Base-by-base conservation (phyloP, 257 asterid genomes). In the Handroanthus guayacan region DNA sequence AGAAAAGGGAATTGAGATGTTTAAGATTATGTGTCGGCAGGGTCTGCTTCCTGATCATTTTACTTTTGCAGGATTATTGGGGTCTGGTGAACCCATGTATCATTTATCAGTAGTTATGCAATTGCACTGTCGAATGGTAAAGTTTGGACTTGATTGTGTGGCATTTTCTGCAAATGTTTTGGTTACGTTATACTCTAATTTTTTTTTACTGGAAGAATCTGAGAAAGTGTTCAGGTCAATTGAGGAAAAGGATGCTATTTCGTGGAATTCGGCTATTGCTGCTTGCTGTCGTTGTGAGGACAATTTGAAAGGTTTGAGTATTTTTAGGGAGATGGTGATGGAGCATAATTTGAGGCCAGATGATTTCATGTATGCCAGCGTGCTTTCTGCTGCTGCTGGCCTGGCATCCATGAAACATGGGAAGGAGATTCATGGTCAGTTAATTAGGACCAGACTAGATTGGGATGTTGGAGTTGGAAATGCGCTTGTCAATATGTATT, bases 401-500 rank as follows among this genome's bases (percentile, higher is more conserved):
- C 71, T 81, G 72, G 90, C 89, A 61, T 87, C 90, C 16, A 48
- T 84, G 73, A 71, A 84, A 48, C 86, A 78, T 18, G 98, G 98
- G 48, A 80, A 61, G 80, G 89, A 89, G 85, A 82, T 89, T 69
- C 97, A 92, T 71, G 88, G 84, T 57, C 84, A 63, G 78, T 45
- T 92, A 58, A 62, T 89, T 66, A 82, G 92, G 79, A 83, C 86
- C 41, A 75, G 80, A 64, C 64, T 55, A 13, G 77, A 68, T 63
- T 78, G 72, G 76, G 98, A 92, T 67, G 73, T 87, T 62, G 88
- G 80, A 52, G 87, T 90, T 52, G 81, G 73, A 7, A 92, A 90
- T 79, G 88, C 97, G 5, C 91, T 92, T 31, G 75, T 92, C 43
- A 92, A 88, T 86, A 90, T 89, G 98, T 92, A 92, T 77, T 92